Percentiles rank a stretch among this genome's conserved stretches.
These are phyloP conservation scores for Magnaporthales sp. DNA, from an alignment of 2,329 filamentous ascomycete genomes.

Conservation along the genomic window DNA sequence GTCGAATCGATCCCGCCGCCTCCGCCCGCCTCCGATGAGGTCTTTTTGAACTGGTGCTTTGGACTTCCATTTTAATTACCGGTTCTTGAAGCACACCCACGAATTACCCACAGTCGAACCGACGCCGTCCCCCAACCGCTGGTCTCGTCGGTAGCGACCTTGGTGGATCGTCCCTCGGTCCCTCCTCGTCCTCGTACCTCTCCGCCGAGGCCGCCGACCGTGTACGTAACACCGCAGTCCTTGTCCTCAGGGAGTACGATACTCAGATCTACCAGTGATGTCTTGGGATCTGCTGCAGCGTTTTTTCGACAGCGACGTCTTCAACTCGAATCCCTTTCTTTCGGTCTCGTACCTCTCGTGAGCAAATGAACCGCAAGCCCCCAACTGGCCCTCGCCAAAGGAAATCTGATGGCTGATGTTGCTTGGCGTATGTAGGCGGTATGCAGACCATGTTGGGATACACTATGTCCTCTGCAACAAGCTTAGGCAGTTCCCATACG, in stretches of 20 bases:
- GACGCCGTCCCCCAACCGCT: neutral
- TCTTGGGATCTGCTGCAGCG: conserved; percentile 83
- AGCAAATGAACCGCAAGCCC: conserved; percentile 14
- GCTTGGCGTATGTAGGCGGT: conserved; percentile 49
- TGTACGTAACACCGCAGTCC: neutral
- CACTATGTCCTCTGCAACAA: conserved; percentile 85
- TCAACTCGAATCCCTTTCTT: conserved; percentile 84
- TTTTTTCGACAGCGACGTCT: conserved; percentile 90
- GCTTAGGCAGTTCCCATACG: conserved; percentile 80
- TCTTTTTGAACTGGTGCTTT: neutral
- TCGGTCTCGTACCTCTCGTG: conserved; percentile 84
- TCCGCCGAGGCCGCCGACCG: neutral
- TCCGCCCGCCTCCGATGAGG: neutral
- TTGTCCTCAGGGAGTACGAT: neutral
- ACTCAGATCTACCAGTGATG: conserved; percentile 30
- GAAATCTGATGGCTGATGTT: conserved; percentile 1
- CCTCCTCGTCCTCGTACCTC: neutral
- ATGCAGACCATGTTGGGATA: conserved; percentile 83
- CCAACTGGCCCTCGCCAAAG: neutral
- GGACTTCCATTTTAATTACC: neutral
- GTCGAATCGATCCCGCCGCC: neutral
- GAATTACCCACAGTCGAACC: neutral
- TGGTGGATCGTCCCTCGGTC: neutral
- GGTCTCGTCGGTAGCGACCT: neutral
- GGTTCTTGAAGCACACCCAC: neutral